Conservation (phyloP, 805 yeast genomes). For the Saccharomycopsis guyanensis region DNA sequence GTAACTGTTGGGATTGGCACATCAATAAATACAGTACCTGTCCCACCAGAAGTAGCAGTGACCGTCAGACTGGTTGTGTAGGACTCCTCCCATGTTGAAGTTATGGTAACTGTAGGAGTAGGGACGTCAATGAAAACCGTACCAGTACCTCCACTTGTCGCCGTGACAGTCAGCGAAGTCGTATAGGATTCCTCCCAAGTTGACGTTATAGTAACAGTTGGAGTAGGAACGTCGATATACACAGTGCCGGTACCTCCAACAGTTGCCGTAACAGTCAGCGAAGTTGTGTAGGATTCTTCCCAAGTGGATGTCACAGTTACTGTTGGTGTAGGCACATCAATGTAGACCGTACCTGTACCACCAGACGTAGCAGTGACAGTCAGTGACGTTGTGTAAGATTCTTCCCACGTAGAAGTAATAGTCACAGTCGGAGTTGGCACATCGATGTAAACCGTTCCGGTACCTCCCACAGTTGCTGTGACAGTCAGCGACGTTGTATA, state of each 20-base stretch:
- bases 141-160: background rate
- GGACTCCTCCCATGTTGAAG: background rate
- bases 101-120: background rate
- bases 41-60: background rate
- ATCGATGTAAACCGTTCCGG: background rate
- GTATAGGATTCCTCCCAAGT: background rate
- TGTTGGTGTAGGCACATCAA: background rate
- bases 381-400: background rate
- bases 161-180: background rate
- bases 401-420: background rate
- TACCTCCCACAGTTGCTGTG: background rate
- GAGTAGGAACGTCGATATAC: background rate
- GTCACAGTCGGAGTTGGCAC: background rate
- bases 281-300: background rate
- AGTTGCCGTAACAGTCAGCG: background rate
- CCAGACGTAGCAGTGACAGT: background rate
- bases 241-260: background rate
- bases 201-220: background rate
- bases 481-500: background rate
- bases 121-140: background rate
- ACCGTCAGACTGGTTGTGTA: background rate
- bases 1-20: conserved; percentile 93
- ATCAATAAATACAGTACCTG: conserved; percentile 38
- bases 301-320: background rate
- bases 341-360: background rate